These are phyloP conservation scores for Aspergillus cejpii DNA, from an alignment of 2,329 filamentous ascomycete genomes.

Conservation along the genomic window DNA sequence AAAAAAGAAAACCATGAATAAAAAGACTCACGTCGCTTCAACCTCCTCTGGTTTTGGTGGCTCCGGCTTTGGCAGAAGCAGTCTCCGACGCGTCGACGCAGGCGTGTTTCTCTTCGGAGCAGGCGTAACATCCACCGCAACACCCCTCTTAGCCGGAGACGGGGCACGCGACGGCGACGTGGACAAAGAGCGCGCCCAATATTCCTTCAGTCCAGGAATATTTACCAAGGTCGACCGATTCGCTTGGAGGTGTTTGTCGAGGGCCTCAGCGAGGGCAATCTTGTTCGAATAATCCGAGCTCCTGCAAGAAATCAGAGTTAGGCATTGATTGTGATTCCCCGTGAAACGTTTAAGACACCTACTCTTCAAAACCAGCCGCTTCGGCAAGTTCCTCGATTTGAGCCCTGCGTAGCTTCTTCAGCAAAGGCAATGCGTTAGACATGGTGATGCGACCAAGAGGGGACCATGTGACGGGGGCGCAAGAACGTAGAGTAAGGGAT, in stretches of 20 bases:
- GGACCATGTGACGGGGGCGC: conserved; percentile 42
- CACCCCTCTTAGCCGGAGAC: conserved; percentile 48
- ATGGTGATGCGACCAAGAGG: conserved; percentile 42
- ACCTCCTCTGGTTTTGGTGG: too few relatives aligned
- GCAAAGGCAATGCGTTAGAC: conserved; percentile 62
- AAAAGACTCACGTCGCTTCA: conserved; percentile 19
- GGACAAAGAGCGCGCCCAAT: conserved; percentile 55
- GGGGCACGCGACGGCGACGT: conserved; percentile 28
- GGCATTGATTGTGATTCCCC: too few relatives aligned
- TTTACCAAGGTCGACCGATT: conserved; percentile 60
- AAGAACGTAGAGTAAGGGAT: conserved; percentile 7
- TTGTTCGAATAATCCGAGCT: conserved; percentile 70
- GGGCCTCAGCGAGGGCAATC: conserved; percentile 65
- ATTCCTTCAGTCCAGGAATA: conserved; percentile 62
- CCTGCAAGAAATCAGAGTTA: conserved; percentile 2
- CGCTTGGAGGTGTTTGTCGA: conserved; percentile 65
- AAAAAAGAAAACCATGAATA: not conserved
- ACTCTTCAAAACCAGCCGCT: conserved; percentile 65
- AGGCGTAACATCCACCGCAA: conserved; percentile 32
- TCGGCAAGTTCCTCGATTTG: conserved; percentile 71
- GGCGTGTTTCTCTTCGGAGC: conserved; percentile 32
- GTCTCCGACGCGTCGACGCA: conserved; percentile 34
- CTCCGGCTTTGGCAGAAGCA: conserved; percentile 37
- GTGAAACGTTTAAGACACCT: conserved; percentile 38
- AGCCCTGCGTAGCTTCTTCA: conserved; percentile 74